phyloP scores from a whole-genome alignment of 2,329 filamentous ascomycete species.

The Aphanoascus verrucosus region DNA sequence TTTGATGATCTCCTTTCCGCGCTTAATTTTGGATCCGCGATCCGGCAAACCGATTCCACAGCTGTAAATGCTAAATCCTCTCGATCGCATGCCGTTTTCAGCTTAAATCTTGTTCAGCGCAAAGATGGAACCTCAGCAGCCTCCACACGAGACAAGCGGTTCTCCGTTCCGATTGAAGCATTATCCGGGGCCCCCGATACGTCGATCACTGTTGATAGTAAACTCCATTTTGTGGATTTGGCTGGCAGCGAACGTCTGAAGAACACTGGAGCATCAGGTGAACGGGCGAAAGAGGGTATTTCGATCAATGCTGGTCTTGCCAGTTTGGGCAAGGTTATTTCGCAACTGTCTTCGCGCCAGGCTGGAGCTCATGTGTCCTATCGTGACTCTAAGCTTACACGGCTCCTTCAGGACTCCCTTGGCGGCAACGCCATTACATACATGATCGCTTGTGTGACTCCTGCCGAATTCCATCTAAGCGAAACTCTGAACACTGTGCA shows the following conservation, averaged over 20 bases:
- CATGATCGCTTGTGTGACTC: slow-evolving; percentile 98
- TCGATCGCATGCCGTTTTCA: slow-evolving; percentile 94
- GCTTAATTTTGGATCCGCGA: slow-evolving; percentile 82
- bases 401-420: slow-evolving; percentile 87
- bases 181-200: slow-evolving; percentile 53
- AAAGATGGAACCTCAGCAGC: slow-evolving; percentile 47
- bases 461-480: slow-evolving; percentile 91
- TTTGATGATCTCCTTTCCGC: slow-evolving; percentile 83
- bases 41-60: slow-evolving; percentile 92
- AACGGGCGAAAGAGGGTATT: slow-evolving; percentile 89
- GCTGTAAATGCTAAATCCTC: slow-evolving; percentile 97
- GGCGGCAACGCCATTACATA: slow-evolving; percentile 97
- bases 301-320: slow-evolving; percentile 96
- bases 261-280: slow-evolving; percentile 90
- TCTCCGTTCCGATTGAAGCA: slow-evolving; percentile 74
- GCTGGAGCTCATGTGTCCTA: slow-evolving; percentile 89
- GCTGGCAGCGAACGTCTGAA: slow-evolving; percentile 94
- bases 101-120: slow-evolving; percentile 77
- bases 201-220: slow-evolving; percentile 86
- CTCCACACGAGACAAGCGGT: slow-evolving; percentile 63
- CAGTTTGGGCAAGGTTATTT: slow-evolving; percentile 94
- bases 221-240: slow-evolving; percentile 95
- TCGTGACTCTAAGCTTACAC: slow-evolving; percentile 91
- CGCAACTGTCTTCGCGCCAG: slow-evolving; percentile 84
- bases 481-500: slow-evolving; percentile 96